A percentile compares a stretch with the other conserved stretches of the same genome.
These are phyloP conservation scores for Kwoniella mangroviensis DNA, from an alignment of 768 basidiomycete species.

Conservation along the genomic window DNA sequence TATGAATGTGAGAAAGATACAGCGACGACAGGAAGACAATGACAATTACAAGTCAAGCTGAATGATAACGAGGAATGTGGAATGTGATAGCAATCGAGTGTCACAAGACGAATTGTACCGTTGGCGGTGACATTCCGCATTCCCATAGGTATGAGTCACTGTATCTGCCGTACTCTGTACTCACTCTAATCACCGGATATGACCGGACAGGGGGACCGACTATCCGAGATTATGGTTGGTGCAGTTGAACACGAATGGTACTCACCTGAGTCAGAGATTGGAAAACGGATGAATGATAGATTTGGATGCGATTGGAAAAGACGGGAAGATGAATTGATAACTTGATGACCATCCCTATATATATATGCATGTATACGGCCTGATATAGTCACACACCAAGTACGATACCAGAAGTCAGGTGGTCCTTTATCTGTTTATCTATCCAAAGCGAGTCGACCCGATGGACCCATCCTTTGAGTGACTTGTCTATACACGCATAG, in stretches of 20 bases:
- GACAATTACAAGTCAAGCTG: no score
- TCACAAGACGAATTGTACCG: no score
- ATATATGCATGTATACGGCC: neutral
- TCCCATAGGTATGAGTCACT: no score
- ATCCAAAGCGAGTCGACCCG: neutral
- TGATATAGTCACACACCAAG: neutral
- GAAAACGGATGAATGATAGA: neutral
- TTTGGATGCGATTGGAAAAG: neutral
- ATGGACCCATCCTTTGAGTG: neutral
- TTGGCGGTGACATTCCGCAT: no score
- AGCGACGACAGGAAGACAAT: no score
- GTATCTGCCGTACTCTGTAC: neutral
- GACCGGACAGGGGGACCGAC: slow-evolving; percentile 4
- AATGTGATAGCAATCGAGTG: no score
- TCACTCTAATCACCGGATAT: neutral
- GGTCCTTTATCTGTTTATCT: neutral
- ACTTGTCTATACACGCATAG: neutral
- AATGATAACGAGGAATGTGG: no score
- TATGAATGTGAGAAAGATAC: no score
- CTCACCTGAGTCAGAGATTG: neutral
- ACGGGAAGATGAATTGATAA: neutral
- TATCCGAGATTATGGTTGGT: neutral
- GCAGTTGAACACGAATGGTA: neutral
- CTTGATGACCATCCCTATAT: neutral
- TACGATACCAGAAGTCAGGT: neutral